Base-by-base conservation (phyloP, 1,284 basidiomycete genomes). In the Ustilago trichophora region DNA sequence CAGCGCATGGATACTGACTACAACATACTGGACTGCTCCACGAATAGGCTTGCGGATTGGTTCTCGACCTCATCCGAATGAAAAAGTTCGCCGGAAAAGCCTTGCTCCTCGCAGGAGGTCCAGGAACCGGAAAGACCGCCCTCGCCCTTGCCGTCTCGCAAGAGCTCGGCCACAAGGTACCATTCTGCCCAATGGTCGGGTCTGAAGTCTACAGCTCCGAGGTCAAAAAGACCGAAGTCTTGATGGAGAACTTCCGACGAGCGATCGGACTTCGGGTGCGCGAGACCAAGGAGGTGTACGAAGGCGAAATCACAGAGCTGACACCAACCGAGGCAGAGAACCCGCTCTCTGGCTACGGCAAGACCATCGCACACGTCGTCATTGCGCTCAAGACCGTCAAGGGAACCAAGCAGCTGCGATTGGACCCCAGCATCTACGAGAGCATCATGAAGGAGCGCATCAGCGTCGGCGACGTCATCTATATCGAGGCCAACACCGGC, bases 121-220 rank as follows among this genome's bases (percentile, higher is more conserved):
- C 93, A 0, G 92, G 93, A 11, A 95, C 93, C 3, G 93, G 93
- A 15, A 93, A 98, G 85, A 98, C 96, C 0, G 95, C 95, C 0
- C 87, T 98, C 22, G 94, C 96, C 2, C 84, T 98, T 12, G 95
- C 92, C 0, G 87, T 98, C 29, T 90, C 93, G 6, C 94, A 98
- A 70, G 95, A 98, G 78, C 87, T 98, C 0, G 95, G 95, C 2
- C 85, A 87, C 40, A 96, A 97, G 80, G 94, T 98, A 1, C 95
- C 95, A 0, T 98, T 98, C 83, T 98, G 95, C 80, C 93, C 93
- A 1, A 96, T 98, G 91, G 95, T 98, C 22, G 96, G 94, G 1
- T 91, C 89, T 6, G 95, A 98, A 83, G 95, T 98, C 62, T 98
- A 96, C 83, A 92, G 90, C 48, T 89, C 91, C 9, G 95, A 98